Conservation (phyloP, 2,329 filamentous ascomycete species). For the Alternaria gansuensis region DNA sequence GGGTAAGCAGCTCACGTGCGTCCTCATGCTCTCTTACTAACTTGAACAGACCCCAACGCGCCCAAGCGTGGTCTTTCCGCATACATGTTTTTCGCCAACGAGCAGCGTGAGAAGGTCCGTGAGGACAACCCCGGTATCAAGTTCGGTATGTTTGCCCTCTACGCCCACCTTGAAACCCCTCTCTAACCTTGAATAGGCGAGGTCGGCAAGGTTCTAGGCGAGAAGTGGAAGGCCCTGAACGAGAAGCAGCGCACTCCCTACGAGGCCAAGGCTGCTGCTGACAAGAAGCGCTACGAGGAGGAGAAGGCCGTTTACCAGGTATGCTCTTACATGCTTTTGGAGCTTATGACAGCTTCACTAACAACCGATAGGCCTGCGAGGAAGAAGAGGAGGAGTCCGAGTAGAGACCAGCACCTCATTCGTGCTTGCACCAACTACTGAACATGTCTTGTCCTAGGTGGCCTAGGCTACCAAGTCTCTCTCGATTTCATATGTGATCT, state of each 20-base stretch:
- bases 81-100: slow-evolving; percentile 99
- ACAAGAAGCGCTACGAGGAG: slow-evolving; percentile 99
- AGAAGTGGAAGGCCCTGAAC: slow-evolving; percentile 97
- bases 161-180: neutral
- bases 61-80: slow-evolving; percentile 99
- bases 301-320: slow-evolving; percentile 82
- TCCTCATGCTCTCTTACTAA: slow-evolving; percentile 20
- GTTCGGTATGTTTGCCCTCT: slow-evolving; percentile 72
- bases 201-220: slow-evolving; percentile 96
- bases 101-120: slow-evolving; percentile 97
- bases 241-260: slow-evolving; percentile 94
- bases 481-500: slow-evolving; percentile 37
- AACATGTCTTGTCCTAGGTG: slow-evolving; percentile 41
- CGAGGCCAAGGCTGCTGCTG: slow-evolving; percentile 92
- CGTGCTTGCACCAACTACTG: slow-evolving; percentile 21
- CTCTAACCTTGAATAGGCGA: slow-evolving; percentile 68
- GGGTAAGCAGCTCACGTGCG: slow-evolving; percentile 59
- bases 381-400: slow-evolving; percentile 56
- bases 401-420: slow-evolving; percentile 34
- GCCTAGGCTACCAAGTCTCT: slow-evolving; percentile 32
- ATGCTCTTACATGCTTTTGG: slow-evolving; percentile 10
- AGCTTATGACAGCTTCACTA: slow-evolving; percentile 20
- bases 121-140: slow-evolving; percentile 98
- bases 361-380: slow-evolving; percentile 38
- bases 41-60: slow-evolving; percentile 82